Evolutionary conservation across 2,329 filamentous ascomycete genomes (phyloP), one percentile per base, ranked within the genome.

Genomic region (Aspergillus persii): DNA sequence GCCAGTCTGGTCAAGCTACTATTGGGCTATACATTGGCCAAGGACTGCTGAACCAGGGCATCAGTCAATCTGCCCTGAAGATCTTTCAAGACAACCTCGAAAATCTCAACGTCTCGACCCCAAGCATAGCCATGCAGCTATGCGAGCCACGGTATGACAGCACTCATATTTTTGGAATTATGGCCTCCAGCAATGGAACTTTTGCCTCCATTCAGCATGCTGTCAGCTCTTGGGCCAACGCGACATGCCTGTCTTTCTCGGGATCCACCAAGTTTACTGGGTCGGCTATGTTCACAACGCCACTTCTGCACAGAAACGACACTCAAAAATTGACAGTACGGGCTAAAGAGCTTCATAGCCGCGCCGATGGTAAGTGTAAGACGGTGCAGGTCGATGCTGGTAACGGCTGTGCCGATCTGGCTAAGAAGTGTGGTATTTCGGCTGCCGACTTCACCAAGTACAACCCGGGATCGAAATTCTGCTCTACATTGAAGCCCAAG

Each of bases 11-110:
- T 2, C 64, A 66, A 46, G 68, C 68, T 41, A 68, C 68, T 11
- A 57, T 74, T 26, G 74, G 76, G 50, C 39, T 77, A 48, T 77
- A 77, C 57, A 69, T 77, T n/a, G 75, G 76, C 61, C 67, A 66
- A 59, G 63, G 65, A 8, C 53, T 69, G 31, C 62, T 63, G 54
- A 62, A 53, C 54, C 61, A 57, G 47, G 57, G 27, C 53, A 49
- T 74, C 26, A 65, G 62, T 56, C 48, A 53, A 8, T 65, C 68
- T 31, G 74, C 71, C 27, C 67, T 76, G n/a, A 53, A 55, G 51
- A 56, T 56, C 4, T 68, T 77, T 7, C 54, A 74, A 50, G 57
- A 70, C 47, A 66, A 61, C 44, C 60, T 71, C 18, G 58, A 60
- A 31, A 61, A 59, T 4, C 56, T 69, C 53, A 57, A 69, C 36